Evolutionary conservation across 768 basidiomycete species (phyloP).

Genomic region (Solioccasus polychromus): DNA sequence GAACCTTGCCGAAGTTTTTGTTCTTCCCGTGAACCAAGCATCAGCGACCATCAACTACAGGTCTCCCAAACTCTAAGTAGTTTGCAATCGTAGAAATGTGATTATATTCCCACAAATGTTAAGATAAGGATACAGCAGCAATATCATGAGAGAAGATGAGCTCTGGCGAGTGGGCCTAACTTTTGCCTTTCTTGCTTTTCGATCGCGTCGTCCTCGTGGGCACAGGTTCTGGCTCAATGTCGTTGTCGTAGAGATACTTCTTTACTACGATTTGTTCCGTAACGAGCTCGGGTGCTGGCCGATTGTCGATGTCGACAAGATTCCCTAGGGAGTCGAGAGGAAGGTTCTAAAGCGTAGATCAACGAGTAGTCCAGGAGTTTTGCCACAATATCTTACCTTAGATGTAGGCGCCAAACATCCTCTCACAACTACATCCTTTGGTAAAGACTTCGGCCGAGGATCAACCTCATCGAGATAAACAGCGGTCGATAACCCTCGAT

Average conservation of each 20-base stretch:
- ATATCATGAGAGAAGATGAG: conserved; percentile 22
- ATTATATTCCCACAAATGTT: conserved; percentile 7
- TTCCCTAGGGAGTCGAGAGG: conserved; percentile 74
- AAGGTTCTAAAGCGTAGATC: conserved; percentile 42
- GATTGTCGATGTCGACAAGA: conserved; percentile 48
- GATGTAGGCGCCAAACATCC: conserved; percentile 67
- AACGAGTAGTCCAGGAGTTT: background rate
- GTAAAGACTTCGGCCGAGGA: conserved; percentile 43
- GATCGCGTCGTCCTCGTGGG: conserved; percentile 55
- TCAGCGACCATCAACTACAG: conserved; percentile 62
- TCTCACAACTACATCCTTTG: conserved; percentile 46
- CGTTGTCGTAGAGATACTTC: conserved; percentile 79
- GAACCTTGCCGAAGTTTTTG: conserved; percentile 79
- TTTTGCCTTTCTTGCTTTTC: conserved; percentile 49
- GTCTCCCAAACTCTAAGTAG: conserved; percentile 22
- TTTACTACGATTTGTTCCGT: conserved; percentile 69
- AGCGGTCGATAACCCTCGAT: conserved; percentile 60
- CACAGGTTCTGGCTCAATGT: conserved; percentile 39
- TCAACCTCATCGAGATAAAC: conserved; percentile 64
- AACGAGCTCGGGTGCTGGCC: conserved; percentile 54
- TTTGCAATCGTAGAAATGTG: background rate
- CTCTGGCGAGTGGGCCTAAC: conserved; percentile 7
- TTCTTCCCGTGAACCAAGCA: conserved; percentile 82
- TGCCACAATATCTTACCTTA: conserved; percentile 49
- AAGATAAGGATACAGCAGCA: conserved; percentile 34